Evolutionary conservation across 1,284 basidiomycete species (phyloP).

Genomic region (Heterobasidion annosum): DNA sequence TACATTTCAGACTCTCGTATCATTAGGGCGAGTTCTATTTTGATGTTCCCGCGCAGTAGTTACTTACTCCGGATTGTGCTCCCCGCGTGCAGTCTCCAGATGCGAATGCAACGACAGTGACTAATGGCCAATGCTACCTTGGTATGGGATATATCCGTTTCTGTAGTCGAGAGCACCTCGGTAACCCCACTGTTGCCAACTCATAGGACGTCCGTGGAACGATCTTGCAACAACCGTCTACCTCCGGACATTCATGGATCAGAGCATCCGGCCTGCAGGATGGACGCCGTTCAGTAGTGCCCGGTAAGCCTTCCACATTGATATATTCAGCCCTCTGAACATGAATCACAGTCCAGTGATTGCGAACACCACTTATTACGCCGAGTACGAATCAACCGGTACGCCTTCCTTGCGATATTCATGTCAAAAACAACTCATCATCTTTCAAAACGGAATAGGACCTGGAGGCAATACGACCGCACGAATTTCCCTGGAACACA

Average conservation of each 20-base stretch:
- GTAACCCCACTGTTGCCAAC: not conserved
- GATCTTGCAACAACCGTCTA: slow-evolving; percentile 46
- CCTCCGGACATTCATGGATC: slow-evolving; percentile 49
- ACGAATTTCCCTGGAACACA: slow-evolving; percentile 37
- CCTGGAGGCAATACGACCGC: slow-evolving; percentile 41
- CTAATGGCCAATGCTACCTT: slow-evolving; percentile 38
- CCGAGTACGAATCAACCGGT: slow-evolving; percentile 50
- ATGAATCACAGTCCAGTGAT: slow-evolving; percentile 29
- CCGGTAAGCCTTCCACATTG: slow-evolving; percentile 20
- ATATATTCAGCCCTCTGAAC: not conserved
- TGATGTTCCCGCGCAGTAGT: not conserved
- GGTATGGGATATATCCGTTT: slow-evolving; percentile 20
- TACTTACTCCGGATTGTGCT: not conserved
- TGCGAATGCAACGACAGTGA: slow-evolving; percentile 39
- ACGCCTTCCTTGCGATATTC: not conserved
- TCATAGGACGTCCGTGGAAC: slow-evolving; percentile 54
- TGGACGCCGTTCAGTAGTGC: slow-evolving; percentile 41
- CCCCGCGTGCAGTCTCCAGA: slow-evolving; percentile 41
- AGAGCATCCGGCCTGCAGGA: slow-evolving; percentile 40
- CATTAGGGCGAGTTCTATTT: slow-evolving; percentile 30
- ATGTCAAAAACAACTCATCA: not conserved
- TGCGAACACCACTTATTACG: slow-evolving; percentile 49
- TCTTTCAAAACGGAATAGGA: slow-evolving; percentile 24
- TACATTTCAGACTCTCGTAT: slow-evolving; percentile 51
- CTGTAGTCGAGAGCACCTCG: not conserved